Evolutionary conservation across 2,329 filamentous ascomycete genomes (phyloP).

Genomic region (Cladophialophora immunda): DNA sequence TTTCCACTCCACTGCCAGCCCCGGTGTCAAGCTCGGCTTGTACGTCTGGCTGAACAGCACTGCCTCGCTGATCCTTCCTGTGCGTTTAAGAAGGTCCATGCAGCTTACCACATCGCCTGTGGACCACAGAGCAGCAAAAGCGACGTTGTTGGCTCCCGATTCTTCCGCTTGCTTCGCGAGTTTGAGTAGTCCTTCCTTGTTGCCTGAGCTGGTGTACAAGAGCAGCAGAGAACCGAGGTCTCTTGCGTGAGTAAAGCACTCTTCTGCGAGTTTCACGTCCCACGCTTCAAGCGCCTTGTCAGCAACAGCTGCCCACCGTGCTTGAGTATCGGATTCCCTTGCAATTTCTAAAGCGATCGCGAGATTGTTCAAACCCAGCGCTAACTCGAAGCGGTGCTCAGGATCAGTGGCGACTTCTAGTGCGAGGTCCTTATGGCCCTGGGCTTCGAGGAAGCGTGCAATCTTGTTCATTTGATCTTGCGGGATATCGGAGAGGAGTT

Average conservation of each 20-base stretch:
- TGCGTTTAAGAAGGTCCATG: constrained; percentile 79
- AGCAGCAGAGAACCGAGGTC: constrained; percentile 90
- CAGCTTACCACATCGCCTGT: constrained; percentile 83
- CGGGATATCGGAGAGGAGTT: constrained; percentile 83
- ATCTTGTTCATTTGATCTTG: constrained; percentile 98
- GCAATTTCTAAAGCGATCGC: constrained; percentile 87
- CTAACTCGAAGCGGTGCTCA: constrained; percentile 96
- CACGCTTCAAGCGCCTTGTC: constrained; percentile 87
- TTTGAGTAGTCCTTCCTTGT: constrained; percentile 75
- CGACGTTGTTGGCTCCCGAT: constrained; percentile 86
- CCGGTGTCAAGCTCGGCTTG: constrained; percentile 78
- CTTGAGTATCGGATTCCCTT: constrained; percentile 82
- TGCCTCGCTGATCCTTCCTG: constrained; percentile 82
- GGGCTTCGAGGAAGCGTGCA: constrained; percentile 93
- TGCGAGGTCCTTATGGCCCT: constrained; percentile 95
- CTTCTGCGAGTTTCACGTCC: constrained; percentile 86
- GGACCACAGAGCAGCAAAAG: constrained; percentile 90
- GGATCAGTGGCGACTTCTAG: constrained; percentile 92
- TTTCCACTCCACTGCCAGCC: constrained; percentile 82
- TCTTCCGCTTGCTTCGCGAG: constrained; percentile 79
- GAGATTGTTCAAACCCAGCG: constrained; percentile 81
- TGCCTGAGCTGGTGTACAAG: constrained; percentile 84
- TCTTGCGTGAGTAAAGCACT: constrained; percentile 91
- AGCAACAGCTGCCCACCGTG: constrained; percentile 98
- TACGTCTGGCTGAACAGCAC: constrained; percentile 95